These are phyloP conservation scores for Fusarium nisikadoi DNA, from an alignment of 2,329 filamentous ascomycete genomes.

Conservation along the genomic window DNA sequence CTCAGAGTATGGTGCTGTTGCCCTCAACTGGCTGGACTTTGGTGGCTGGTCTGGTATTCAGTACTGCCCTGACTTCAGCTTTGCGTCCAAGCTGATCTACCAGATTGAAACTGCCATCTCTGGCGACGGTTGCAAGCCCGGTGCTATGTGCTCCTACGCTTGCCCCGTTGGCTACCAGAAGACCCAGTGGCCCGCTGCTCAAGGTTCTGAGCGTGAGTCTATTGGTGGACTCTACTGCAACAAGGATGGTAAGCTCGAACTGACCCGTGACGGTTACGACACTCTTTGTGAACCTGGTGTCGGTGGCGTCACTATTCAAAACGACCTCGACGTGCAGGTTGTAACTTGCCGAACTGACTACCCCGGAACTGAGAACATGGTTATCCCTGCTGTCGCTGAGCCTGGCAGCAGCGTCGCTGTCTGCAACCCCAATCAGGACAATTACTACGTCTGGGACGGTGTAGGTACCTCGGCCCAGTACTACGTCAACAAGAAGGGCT, in stretches of 20 bases:
- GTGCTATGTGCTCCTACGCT: conserved; percentile 88
- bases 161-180: conserved; percentile 94
- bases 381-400: conserved; percentile 74
- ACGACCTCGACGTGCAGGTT: conserved; percentile 74
- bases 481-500: conserved; percentile 90
- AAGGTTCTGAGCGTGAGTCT: conserved; percentile 84
- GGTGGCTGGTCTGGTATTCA: conserved; percentile 87
- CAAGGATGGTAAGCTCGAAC: conserved; percentile 74
- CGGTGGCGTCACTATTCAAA: conserved; percentile 77
- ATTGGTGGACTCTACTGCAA: conserved; percentile 90
- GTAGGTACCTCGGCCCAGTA: conserved; percentile 89
- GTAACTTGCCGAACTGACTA: conserved; percentile 96
- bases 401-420: conserved; percentile 71
- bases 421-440: conserved; percentile 77
- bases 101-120: conserved; percentile 72
- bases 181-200: conserved; percentile 83
- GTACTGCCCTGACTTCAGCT: conserved; percentile 62
- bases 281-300: conserved; percentile 81
- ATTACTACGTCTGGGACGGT: conserved; percentile 83
- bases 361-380: conserved; percentile 90
- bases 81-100: conserved; percentile 64
- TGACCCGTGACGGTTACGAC: conserved; percentile 74
- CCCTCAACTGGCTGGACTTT: conserved; percentile 74
- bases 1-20: conserved; percentile 80
- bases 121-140: conserved; percentile 69